phyloP scores from a whole-genome alignment of 768 basidiomycete species.

The Boletus rufocinnamomeus region DNA sequence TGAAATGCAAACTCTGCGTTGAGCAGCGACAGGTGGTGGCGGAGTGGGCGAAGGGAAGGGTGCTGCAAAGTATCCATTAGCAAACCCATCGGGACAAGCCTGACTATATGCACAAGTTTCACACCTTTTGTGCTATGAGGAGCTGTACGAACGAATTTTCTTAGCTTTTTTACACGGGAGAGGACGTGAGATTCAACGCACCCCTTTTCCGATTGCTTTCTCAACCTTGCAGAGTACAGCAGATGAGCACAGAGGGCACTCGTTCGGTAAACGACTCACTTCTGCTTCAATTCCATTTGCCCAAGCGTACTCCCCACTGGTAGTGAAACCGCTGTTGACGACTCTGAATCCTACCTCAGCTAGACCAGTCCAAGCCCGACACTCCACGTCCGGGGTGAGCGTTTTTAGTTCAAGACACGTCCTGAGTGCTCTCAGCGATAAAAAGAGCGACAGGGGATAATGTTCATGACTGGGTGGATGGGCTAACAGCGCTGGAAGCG shows the following conservation, averaged over 20 bases:
- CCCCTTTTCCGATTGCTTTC: slow-evolving; percentile 68
- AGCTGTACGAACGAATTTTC: slow-evolving; percentile 36
- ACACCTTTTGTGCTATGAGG: slow-evolving; percentile 60
- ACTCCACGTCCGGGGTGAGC: slow-evolving; percentile 62
- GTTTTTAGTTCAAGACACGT: slow-evolving; percentile 52
- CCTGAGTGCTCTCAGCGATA: slow-evolving; percentile 58
- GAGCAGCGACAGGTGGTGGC: slow-evolving; percentile 58
- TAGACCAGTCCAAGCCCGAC: slow-evolving; percentile 67
- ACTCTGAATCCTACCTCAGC: slow-evolving; percentile 69
- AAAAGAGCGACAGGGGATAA: slow-evolving; percentile 54
- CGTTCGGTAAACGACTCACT: slow-evolving; percentile 35
- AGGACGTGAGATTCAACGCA: slow-evolving; percentile 38
- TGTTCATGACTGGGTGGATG: slow-evolving; percentile 65
- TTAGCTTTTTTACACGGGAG: not conserved
- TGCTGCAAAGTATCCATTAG: slow-evolving; percentile 43
- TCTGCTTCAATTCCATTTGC: slow-evolving; percentile 55
- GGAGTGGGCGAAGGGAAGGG: slow-evolving; percentile 63
- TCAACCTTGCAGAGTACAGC: slow-evolving; percentile 44
- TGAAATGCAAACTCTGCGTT: slow-evolving; percentile 56
- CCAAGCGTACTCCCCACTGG: slow-evolving; percentile 42
- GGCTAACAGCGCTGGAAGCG: slow-evolving; percentile 58
- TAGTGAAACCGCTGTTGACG: slow-evolving; percentile 46
- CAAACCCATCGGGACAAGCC: not conserved
- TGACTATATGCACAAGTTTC: slow-evolving; percentile 15
- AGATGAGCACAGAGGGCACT: not conserved